Evolutionary conservation across 345 rosid species (phyloP), one percentile per base, ranked within the genome.

Genomic region (Eucalyptus grandis): DNA sequence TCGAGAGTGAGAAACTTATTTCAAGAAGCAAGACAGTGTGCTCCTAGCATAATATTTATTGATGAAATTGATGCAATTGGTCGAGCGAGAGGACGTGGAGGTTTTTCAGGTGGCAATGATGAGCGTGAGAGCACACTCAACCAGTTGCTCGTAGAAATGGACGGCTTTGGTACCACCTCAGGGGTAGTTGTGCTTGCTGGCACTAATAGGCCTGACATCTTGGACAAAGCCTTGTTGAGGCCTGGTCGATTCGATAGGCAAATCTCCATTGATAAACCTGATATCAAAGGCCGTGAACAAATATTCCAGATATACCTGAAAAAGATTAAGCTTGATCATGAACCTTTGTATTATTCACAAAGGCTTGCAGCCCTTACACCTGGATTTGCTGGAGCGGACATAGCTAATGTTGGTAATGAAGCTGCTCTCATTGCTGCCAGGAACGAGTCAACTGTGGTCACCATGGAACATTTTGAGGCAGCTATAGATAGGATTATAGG

Each of bases 11-110:
- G 99, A 90, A 93, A 93, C 91, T 95, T 98, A 94, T 98, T 98
- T 92, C 98, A 96, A 90, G 99, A 98, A 90, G 99, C 99, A 51
- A 96, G 99, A 91, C 95, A 94, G 83, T 91, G 96, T 92, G 96
- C 99, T 31, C 98, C 99, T 21, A 96, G 99, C 89, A 98, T 98
- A 90, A 90, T 97, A 72, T 98, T 98, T 91, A 98, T 98, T 24
- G 99, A 98, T 92, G 99, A 98, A 92, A 97, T 97, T 43, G 98
- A 97, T 91, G 99, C 99, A 22, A 98, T 98, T 90, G 99, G 99
- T 91, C 93, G 97, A 53, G 98, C 99, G 86, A 95, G 99, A 90
- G 99, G 99, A 7, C 99, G 98, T 49, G 99, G 99, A 50, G 97
- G 98, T 60, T 92, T 96, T 89, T 91, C 96, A 4, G 99, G 99